A percentile compares a stretch with the other conserved stretches of the same genome.
Evolutionary conservation across 768 basidiomycete genomes (phyloP).

Genomic region (Hysterangium stoloniferum): DNA sequence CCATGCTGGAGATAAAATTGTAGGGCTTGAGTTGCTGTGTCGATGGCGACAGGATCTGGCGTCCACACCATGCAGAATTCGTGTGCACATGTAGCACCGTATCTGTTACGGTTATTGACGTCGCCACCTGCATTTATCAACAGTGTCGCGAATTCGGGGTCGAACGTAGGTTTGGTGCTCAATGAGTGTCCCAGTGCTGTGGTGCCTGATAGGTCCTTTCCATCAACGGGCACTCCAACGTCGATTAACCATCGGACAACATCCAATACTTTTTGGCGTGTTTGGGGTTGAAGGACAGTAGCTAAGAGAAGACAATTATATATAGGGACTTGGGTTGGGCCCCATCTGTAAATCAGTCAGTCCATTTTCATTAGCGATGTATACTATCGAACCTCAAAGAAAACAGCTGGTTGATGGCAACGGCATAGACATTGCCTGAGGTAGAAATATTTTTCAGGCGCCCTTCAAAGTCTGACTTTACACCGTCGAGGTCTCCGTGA

Average conservation of each 20-base stretch:
- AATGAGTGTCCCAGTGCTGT: conserved; percentile 34
- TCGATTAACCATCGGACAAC: conserved; percentile 29
- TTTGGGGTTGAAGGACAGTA: conserved; percentile 20
- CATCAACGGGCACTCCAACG: conserved; percentile 30
- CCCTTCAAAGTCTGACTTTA: conserved; percentile 22
- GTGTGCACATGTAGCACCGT: conserved; percentile 33
- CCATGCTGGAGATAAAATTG: conserved; percentile 35
- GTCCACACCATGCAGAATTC: conserved; percentile 29
- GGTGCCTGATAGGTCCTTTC: conserved; percentile 33
- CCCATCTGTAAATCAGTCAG: conserved; percentile 22
- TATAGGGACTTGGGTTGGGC: conserved; percentile 32
- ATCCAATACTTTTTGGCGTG: conserved; percentile 20
- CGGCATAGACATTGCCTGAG: conserved; percentile 13
- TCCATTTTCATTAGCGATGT: not conserved
- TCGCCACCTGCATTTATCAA: conserved; percentile 36
- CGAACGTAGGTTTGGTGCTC: conserved; percentile 34
- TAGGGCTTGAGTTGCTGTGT: conserved; percentile 23
- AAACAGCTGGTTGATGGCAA: conserved; percentile 26
- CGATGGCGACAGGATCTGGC: conserved; percentile 17
- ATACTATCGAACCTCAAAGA: conserved; percentile 15
- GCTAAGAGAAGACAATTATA: conserved; percentile 31
- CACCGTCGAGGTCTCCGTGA: conserved; percentile 19
- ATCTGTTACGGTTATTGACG: conserved; percentile 33
- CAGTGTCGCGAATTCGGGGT: conserved; percentile 35
- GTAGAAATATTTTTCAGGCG: conserved; percentile 16